Evolutionary conservation across 1,139 yeast genomes (phyloP).

Genomic region (Kodamaea plutei): DNA sequence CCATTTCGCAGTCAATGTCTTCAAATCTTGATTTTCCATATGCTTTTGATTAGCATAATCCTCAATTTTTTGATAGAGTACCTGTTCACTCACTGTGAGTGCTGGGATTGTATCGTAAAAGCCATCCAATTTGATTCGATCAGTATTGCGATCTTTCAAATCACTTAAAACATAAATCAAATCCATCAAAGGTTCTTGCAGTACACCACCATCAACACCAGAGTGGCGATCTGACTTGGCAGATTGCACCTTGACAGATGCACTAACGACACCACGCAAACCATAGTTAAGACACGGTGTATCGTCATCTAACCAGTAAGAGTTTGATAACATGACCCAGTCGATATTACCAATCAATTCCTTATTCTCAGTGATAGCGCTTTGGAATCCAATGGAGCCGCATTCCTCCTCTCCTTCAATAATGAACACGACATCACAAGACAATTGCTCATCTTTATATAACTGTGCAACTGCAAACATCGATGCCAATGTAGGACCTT

Average conservation of each 20-base stretch:
- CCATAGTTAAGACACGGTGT: constrained; percentile 94
- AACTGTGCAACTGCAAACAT: constrained; percentile 82
- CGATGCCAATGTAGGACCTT: constrained; percentile 91
- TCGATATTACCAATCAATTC: constrained; percentile 66
- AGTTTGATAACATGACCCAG: constrained; percentile 85
- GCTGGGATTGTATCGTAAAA: constrained; percentile 66
- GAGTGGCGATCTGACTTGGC: constrained; percentile 88
- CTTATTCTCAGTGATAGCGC: constrained; percentile 50
- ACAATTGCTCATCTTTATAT: constrained; percentile 46
- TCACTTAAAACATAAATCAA: constrained; percentile 66
- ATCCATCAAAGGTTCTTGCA: constrained; percentile 86
- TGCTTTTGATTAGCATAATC: constrained; percentile 25
- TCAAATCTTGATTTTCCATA: constrained; percentile 32
- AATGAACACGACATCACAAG: constrained; percentile 73
- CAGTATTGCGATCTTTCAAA: constrained; percentile 47
- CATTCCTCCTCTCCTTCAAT: constrained; percentile 96
- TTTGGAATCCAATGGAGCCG: constrained; percentile 83
- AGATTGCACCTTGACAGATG: constrained; percentile 64
- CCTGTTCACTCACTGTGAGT: constrained; percentile 51
- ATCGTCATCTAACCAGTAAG: constrained; percentile 88
- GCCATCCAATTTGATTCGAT: constrained; percentile 56
- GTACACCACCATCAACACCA: constrained; percentile 94
- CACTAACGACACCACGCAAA: constrained; percentile 83
- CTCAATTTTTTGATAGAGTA: constrained; percentile 59
- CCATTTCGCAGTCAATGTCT: constrained; percentile 80